Conservation (phyloP, 345 rosid species). For the Eucalyptus virginea region DNA sequence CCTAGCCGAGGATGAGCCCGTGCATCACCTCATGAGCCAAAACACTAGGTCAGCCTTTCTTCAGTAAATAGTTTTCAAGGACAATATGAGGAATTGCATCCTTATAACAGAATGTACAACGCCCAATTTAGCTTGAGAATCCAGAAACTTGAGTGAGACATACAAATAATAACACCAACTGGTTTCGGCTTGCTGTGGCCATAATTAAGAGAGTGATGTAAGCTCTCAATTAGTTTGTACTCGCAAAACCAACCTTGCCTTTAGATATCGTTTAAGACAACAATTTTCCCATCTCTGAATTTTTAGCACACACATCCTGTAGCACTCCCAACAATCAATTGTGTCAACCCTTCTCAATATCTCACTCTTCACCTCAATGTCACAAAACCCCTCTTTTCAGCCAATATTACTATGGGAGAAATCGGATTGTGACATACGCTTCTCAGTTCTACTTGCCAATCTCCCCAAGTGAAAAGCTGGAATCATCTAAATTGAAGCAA, state of each 20-base stretch:
- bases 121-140: background rate
- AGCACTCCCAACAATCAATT: background rate
- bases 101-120: accelerated
- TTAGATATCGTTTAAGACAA: background rate
- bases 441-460: background rate
- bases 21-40: background rate
- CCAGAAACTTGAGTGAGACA: background rate
- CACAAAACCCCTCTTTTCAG: background rate
- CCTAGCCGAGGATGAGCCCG: background rate
- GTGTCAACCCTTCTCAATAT: background rate
- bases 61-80: background rate
- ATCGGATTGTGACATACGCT: background rate
- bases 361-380: background rate
- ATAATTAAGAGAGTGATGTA: background rate
- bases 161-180: background rate
- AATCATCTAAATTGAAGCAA: background rate
- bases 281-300: no score
- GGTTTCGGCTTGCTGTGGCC: accelerated
- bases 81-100: background rate
- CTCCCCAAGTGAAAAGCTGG: background rate
- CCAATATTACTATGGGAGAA: background rate
- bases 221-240: background rate
- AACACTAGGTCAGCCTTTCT: background rate
- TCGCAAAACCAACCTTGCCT: accelerated
- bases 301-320: no score